Conservation (phyloP, 805 yeast genomes). For the Kazachstania psychrophila region DNA sequence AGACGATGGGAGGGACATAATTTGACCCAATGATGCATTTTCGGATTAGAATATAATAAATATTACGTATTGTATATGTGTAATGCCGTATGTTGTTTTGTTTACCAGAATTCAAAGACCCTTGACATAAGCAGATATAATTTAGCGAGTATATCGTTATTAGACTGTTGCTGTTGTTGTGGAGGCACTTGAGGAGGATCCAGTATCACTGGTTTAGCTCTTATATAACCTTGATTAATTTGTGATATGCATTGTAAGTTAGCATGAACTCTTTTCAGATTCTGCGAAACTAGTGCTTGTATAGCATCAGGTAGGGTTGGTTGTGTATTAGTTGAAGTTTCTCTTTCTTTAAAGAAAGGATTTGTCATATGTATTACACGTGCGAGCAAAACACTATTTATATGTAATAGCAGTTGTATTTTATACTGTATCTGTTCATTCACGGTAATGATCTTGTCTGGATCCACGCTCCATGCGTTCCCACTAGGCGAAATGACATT, state of each 20-base stretch:
- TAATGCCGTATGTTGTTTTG: no score
- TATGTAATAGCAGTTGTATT: slow-evolving; percentile 29
- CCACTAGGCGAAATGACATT: no score
- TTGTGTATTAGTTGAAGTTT: slow-evolving; percentile 5
- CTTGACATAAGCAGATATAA: slow-evolving; percentile 26
- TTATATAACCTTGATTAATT: slow-evolving; percentile 24
- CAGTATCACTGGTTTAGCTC: slow-evolving; percentile 23
- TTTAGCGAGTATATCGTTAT: slow-evolving; percentile 26
- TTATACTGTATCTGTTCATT: slow-evolving; percentile 27
- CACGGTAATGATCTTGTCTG: slow-evolving; percentile 9
- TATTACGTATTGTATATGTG: no score
- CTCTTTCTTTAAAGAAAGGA: slow-evolving; percentile 1
- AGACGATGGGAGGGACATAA: no score
- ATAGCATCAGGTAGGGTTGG: slow-evolving; percentile 17
- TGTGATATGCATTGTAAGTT: slow-evolving; percentile 30
- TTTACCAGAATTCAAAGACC: slow-evolving; percentile 29
- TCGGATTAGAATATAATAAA: no score
- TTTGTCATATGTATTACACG: slow-evolving; percentile 23
- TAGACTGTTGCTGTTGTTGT: slow-evolving; percentile 11
- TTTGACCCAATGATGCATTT: no score
- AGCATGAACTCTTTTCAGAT: slow-evolving; percentile 28
- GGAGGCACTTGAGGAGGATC: slow-evolving; percentile 11
- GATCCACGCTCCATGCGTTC: slow-evolving; percentile 5
- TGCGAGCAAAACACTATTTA: slow-evolving; percentile 25
- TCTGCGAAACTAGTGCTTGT: slow-evolving; percentile 23